Evolutionary conservation across 2,329 filamentous ascomycete species (phyloP).

Genomic region (Sporothrix protearum): DNA sequence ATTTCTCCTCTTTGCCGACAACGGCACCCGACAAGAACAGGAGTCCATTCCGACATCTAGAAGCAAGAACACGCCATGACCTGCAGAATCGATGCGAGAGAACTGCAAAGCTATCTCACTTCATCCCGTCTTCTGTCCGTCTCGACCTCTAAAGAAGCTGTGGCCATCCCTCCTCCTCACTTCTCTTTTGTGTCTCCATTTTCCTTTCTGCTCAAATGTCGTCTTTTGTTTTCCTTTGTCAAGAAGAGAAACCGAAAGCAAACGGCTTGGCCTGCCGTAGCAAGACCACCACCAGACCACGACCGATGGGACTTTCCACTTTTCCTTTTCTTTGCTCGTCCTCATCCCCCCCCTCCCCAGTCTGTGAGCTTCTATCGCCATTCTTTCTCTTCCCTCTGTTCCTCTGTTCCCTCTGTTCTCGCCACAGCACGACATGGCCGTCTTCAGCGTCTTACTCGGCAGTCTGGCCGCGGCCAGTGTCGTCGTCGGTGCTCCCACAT

Average conservation of each 20-base stretch:
- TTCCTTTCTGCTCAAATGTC: neutral
- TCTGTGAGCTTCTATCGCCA: neutral
- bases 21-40: neutral
- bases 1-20: neutral
- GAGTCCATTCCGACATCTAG: neutral
- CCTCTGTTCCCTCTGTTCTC: neutral
- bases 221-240: neutral
- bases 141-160: neutral
- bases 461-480: constrained; percentile 18
- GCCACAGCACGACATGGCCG: neutral
- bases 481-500: constrained; percentile 1
- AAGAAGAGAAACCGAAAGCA: neutral
- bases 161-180: neutral
- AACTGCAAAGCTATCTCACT: neutral
- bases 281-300: neutral
- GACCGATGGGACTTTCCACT: neutral
- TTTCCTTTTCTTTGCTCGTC: neutral
- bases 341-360: neutral
- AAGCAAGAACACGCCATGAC: constrained; percentile 5
- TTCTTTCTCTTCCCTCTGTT: neutral
- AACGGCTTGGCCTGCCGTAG: neutral
- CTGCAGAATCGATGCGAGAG: neutral
- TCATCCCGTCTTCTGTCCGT: neutral
- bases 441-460: constrained; percentile 22
- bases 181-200: neutral